Percentiles rank a stretch among this genome's conserved stretches.
Evolutionary conservation across 148 eudicot species (phyloP).

Genomic region (Beta vulgaris): DNA sequence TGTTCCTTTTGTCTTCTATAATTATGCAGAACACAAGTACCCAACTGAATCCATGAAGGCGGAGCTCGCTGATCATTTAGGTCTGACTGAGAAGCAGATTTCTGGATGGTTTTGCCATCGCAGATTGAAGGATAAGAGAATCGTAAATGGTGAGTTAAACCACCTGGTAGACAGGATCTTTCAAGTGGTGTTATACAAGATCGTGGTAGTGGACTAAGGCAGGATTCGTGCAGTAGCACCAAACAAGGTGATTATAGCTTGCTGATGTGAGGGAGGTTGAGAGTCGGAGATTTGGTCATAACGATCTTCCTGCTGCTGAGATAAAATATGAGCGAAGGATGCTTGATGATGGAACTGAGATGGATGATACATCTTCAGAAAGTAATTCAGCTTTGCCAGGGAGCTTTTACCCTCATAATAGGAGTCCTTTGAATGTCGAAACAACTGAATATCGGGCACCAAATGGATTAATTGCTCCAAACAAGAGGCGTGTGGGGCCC

Average conservation of each 20-base stretch:
- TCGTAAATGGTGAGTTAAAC: slow-evolving; percentile 41
- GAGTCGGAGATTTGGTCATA: slow-evolving; percentile 55
- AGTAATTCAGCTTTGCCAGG: slow-evolving; percentile 57
- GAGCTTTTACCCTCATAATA: slow-evolving; percentile 34
- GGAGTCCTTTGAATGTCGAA: slow-evolving; percentile 35
- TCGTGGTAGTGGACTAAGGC: slow-evolving; percentile 74
- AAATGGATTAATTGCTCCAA: slow-evolving; percentile 34
- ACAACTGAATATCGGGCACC: slow-evolving; percentile 43
- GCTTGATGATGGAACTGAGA: slow-evolving; percentile 39
- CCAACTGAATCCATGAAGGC: slow-evolving; percentile 73
- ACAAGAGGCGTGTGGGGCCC: slow-evolving; percentile 58
- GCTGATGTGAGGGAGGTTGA: slow-evolving; percentile 74
- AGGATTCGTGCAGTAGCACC: slow-evolving; percentile 98
- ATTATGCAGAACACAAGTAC: slow-evolving; percentile 73
- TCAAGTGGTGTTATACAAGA: slow-evolving; percentile 82
- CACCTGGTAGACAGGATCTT: slow-evolving; percentile 68
- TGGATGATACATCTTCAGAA: slow-evolving; percentile 77
- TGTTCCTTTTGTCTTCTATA: neutral
- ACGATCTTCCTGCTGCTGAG: slow-evolving; percentile 45
- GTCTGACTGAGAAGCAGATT: slow-evolving; percentile 83
- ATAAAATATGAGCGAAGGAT: slow-evolving; percentile 47
- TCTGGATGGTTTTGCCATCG: slow-evolving; percentile 99
- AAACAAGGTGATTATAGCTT: slow-evolving; percentile 66
- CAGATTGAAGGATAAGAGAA: slow-evolving; percentile 84
- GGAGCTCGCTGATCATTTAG: slow-evolving; percentile 59